Conservation (phyloP, 2,329 filamentous ascomycete species). For the Diaporthe citri region DNA sequence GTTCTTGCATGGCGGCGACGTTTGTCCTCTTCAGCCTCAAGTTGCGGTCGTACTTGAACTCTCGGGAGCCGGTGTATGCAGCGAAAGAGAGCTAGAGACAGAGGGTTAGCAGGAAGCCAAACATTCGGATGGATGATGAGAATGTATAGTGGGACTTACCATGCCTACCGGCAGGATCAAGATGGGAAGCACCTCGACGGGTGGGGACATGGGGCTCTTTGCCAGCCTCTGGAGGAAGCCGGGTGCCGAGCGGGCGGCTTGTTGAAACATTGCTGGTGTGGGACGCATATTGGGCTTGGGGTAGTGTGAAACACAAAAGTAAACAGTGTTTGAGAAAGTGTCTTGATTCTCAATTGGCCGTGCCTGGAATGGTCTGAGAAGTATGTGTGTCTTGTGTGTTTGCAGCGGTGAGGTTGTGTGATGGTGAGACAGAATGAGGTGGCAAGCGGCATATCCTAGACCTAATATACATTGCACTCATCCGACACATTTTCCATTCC, state of each 20-base stretch:
- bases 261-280: constrained; percentile 38
- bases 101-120: too few relatives aligned
- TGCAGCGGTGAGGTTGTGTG: constrained; percentile 20
- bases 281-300: constrained; percentile 29
- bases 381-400: constrained; percentile 11
- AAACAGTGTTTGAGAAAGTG: not conserved
- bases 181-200: constrained; percentile 37
- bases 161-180: constrained; percentile 37
- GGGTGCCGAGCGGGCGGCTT: constrained; percentile 30
- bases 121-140: too few relatives aligned
- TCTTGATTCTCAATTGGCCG: not conserved
- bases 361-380: constrained; percentile 1
- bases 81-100: constrained; percentile 30
- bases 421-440: constrained; percentile 28
- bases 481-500: not conserved
- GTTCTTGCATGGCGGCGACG: constrained; percentile 17
- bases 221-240: constrained; percentile 33
- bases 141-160: constrained; percentile 2
- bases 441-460: constrained; percentile 19
- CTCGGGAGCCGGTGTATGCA: constrained; percentile 36
- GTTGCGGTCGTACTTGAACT: constrained; percentile 38
- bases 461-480: constrained; percentile 31
- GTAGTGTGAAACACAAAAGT: not conserved
- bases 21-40: constrained; percentile 37
- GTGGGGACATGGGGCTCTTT: constrained; percentile 37